Evolutionary conservation across 306 rosid species (phyloP), one percentile per base, ranked within the genome.

Genomic region (Canavalia gladiata): DNA sequence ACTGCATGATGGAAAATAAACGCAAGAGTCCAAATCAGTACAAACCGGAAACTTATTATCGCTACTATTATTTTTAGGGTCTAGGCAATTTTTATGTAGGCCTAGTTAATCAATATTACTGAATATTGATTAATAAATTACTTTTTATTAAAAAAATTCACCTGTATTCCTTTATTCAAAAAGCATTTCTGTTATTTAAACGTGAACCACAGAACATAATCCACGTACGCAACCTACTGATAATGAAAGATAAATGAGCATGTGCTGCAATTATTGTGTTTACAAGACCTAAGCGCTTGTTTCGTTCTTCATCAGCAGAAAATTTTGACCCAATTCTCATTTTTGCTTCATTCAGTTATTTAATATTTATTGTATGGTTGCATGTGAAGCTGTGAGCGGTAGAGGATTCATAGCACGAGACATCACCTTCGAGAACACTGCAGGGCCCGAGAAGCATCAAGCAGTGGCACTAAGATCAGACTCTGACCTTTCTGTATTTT

Each of bases 381-480:
- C 74, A 74, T 57, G 50, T 66, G 81, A 86, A 94, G 98, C 98
- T 50, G 98, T 94, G 5, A 90, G 94, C 62, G 97, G 98, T 1
- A 86, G 92, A 81, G 92, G 96, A 29, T 91, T 91, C 87, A 93
- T 93, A 82, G 94, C 90, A 12, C 55, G 94, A 43, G 92, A 89
- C 70, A 81, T 93, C 10, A 69, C 86, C 6, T 85, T 93, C 33
- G 87, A 86, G 82, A 93, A 93, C 84, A 87, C 90, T 0, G 94
- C 97, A 1, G 97, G 96, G 0, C 74, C 84, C 1, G 50, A 63
- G 60, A 81, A 73, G 59, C 79, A 81, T 47, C 84, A 81, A 73
- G 95, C 96, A 1, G 97, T 93, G 51, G 96, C 97, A 0, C 84
- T 93, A 7, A 79, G 97, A 77, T 89, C 92, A 0, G 96, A 93